Evolutionary conservation across 2,329 filamentous ascomycete species (phyloP).

Genomic region (Elsinoe fawcettii): DNA sequence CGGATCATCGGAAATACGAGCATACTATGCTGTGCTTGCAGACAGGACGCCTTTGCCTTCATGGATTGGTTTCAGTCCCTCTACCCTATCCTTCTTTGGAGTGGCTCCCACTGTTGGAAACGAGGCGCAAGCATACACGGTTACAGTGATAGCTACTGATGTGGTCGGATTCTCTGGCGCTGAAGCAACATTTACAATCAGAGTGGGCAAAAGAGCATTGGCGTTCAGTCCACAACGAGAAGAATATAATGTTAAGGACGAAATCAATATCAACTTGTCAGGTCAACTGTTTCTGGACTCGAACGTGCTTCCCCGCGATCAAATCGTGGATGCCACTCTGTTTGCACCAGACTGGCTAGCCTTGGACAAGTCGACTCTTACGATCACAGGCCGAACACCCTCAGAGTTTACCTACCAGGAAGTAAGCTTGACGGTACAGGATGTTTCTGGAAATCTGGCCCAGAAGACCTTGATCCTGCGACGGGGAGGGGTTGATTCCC

Average conservation of each 20-base stretch:
- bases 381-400: slow-evolving; percentile 58
- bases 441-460: slow-evolving; percentile 53
- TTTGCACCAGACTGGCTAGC: slow-evolving; percentile 56
- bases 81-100: slow-evolving; percentile 60
- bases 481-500: slow-evolving; percentile 20
- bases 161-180: slow-evolving; percentile 67
- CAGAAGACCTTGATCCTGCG: slow-evolving; percentile 44
- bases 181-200: slow-evolving; percentile 59
- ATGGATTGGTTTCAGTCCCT: slow-evolving; percentile 69
- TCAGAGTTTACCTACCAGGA: slow-evolving; percentile 51
- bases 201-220: slow-evolving; percentile 63
- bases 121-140: slow-evolving; percentile 62
- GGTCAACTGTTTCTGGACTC: slow-evolving; percentile 5
- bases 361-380: slow-evolving; percentile 55
- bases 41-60: slow-evolving; percentile 78
- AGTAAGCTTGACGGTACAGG: slow-evolving; percentile 53
- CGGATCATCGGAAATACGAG: slow-evolving; percentile 42
- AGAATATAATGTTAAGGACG: slow-evolving; percentile 50
- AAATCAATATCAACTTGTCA: slow-evolving; percentile 22
- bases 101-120: slow-evolving; percentile 58
- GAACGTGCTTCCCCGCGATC: neutral
- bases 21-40: slow-evolving; percentile 68
- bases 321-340: neutral
- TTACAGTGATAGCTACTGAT: slow-evolving; percentile 71
- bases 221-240: slow-evolving; percentile 53